Base-by-base conservation (phyloP, 73 alveolate genomes). In the Tetrahymena elliotti region DNA sequence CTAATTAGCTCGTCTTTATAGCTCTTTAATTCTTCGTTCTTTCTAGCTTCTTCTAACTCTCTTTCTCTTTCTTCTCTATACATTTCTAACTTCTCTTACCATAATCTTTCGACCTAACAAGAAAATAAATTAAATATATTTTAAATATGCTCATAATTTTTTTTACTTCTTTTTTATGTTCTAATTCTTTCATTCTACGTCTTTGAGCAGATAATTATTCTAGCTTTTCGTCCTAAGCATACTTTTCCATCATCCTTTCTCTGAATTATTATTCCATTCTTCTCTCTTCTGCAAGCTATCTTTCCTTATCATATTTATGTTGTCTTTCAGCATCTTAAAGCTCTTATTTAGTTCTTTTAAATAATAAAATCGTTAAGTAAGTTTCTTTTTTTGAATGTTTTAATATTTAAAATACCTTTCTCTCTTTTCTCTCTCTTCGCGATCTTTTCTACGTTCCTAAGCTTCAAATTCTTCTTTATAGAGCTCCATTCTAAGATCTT, bases 221-320 rank as follows among this genome's bases (percentile, higher is more conserved):
- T 39, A 94, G 40, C 33, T 94, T 94, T 47, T 94, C 96, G 33
- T 94, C 96, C 24, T 94, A 92, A 34, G 96, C 96, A 94, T 84
- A 94, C 93, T 94, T 94, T 33, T 83, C 83, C 95, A 94, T 84
- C 96, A 94, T 94, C 52, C 31, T 27, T 84, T 94, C 96, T 94
- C 96, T 94, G 83, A 94, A 94, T 33, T 94, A 94, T 84, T 94
- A 52, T 94, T 94, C 96, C 96, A 94, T 94, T 92, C 84, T 84
- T 53, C 54, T 84, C 47, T 94, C 96, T 39, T 94, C 96, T 35
- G 93, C 96, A 37, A 41, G 84, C 38, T 94, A 88, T 35, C 53
- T 94, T 88, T 94, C 93, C 37, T 94, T 94, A 52, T 39, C 93
- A 13, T 38, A 53, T 88, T 94, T 88, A 36, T 94, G 95, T 94